Evolutionary conservation across 768 basidiomycete genomes (phyloP), one percentile per base, ranked within the genome.

Genomic region (Mycena vulgaris): DNA sequence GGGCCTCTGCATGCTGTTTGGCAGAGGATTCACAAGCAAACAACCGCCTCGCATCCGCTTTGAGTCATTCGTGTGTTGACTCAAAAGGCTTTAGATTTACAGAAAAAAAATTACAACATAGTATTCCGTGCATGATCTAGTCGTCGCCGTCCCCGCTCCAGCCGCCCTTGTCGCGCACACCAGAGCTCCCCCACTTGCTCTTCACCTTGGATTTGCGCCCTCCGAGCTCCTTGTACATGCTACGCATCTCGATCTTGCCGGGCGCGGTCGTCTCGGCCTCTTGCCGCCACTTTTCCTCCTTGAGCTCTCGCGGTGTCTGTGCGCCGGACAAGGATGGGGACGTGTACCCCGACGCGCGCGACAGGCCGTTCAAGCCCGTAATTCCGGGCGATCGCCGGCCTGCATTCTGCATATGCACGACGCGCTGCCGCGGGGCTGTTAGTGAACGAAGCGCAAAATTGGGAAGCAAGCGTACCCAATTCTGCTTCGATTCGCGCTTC

Each of bases 401-500:
- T 68, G 77, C 80, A 74, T 79, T 82, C 81, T 78, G 85, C 61
- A 81, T 80, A 78, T 80, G 88, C 10, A 85, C 85, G 13, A 84
- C 75, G 40, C 93, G 90, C 93, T 94, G 72, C 16, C 25, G 30
- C 27, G 10, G 23, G n/a, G 27, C 28, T 73, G 62, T 42, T 57
- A 51, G 47, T 55, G 40, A 67, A 33, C 72, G 67, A 42, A 21
- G 42, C 52, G 40, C 47, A 70, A 51, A 4, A 31, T 11, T 39
- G 48, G 37, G n/a, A 66, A 51, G 55, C 57, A 9, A 68, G 85
- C 82, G 27, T 71, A 90, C 93, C 96, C 96, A 98, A 72, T 92
- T 92, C 80, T 95, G 93, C 78, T 96, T 98, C n/a, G 95, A 96
- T 79, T 98, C 96, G 64, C 92, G 87, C 77, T 93, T 94, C 11